Percentiles rank a stretch among this genome's conserved stretches.
phyloP scores from a whole-genome alignment of 192 early-diverging fungal genomes.

The Podila horticola region DNA sequence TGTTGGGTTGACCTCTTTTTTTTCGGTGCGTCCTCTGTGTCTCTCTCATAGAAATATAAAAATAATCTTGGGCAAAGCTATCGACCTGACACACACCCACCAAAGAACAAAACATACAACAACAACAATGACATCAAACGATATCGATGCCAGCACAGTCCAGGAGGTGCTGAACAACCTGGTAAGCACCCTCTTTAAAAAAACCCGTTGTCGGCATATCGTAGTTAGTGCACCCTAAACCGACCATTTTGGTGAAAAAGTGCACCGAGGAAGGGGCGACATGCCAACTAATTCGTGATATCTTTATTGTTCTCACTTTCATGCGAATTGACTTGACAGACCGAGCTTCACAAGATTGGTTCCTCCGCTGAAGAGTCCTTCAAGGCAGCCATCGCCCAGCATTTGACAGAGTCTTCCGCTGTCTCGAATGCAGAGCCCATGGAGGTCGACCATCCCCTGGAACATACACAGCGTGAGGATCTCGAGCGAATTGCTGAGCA shows the following conservation, averaged over 20 bases:
- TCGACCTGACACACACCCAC: neutral
- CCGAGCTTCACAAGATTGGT: neutral
- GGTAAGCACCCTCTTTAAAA: slow-evolving; percentile 1
- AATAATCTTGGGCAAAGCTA: too few species aligned
- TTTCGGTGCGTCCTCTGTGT: too few species aligned
- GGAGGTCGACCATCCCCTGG: slow-evolving; percentile 9
- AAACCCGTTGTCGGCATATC: neutral
- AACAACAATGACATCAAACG: slow-evolving; percentile 6
- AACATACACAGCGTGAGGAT: slow-evolving; percentile 27
- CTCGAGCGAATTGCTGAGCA: slow-evolving; percentile 46
- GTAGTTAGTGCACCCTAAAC: neutral
- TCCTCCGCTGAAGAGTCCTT: slow-evolving; percentile 3
- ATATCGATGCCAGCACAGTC: slow-evolving; percentile 23
- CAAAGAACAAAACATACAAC: neutral
- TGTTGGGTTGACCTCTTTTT: too few species aligned
- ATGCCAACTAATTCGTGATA: too few species aligned
- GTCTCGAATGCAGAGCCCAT: slow-evolving; percentile 6
- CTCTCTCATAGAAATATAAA: too few species aligned
- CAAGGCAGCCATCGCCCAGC: slow-evolving; percentile 19
- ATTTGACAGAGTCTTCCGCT: neutral
- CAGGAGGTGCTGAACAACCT: slow-evolving; percentile 36
- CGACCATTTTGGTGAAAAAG: neutral
- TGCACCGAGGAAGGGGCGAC: too few species aligned
- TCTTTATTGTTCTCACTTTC: neutral
- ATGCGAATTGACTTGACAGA: neutral